Evolutionary conservation across 2,329 filamentous ascomycete species (phyloP), one percentile per base, ranked within the genome.

Genomic region (Fusarium acutatum): DNA sequence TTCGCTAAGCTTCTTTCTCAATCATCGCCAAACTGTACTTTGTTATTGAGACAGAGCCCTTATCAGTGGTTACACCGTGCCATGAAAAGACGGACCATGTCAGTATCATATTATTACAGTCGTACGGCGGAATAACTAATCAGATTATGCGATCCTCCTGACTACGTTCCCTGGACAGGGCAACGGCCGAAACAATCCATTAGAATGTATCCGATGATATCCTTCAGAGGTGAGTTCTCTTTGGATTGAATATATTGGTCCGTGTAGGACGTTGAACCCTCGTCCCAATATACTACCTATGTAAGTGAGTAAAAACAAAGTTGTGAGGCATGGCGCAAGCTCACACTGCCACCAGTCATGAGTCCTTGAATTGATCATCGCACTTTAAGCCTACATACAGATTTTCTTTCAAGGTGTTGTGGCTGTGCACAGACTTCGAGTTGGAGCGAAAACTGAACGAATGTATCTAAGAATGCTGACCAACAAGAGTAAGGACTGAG

Each of bases 341-440:
- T 34, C 18, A 61, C 69, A 67, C 18, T 59, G 62, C 63, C 46
- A 34, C 24, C 18, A 43, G 13, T 22, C 12, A 11, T 35, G 20
- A 17, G 38, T 44, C 18, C 18, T 32, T 17, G 17, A 24, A 32
- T 18, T 17, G n/a, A 11, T 18, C 28, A 11, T 14, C 7, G 34
- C n/a, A 30, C 28, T 35, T 34, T 8, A 24, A 41, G 32, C 6
- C 34, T 54, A 32, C 32, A 43, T 54, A 32, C 32, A 43, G 17
- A 15, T n/a, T 32, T 53, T 58, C 32, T 26, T 44, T 34, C 11
- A n/a, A 20, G 7, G 24, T 18, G 40, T 44, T 58, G 69, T 61
- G 65, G 70, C 56, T 69, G 54, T 70, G 64, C n/a, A n/a, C 12
- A 53, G 40, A 38, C 22, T 49, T 53, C 37, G 40, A 17, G 52